Conservation (phyloP, 2,329 filamentous ascomycete species). For the Xylariaceae sp. region DNA sequence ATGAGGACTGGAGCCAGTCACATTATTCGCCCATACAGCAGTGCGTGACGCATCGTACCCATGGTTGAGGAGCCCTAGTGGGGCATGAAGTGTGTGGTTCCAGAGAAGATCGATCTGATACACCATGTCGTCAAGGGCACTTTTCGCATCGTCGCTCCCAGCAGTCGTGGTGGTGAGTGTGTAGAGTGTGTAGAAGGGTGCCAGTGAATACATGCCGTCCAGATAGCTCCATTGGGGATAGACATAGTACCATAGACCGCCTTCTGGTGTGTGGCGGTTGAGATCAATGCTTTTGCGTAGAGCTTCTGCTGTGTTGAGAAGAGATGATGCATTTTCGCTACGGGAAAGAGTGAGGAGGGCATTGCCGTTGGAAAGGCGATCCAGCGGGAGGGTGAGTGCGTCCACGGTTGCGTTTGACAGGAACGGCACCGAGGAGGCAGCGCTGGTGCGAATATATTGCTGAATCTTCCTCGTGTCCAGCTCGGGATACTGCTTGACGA, state of each 20-base stretch:
- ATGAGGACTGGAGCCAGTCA: slow-evolving; percentile 36
- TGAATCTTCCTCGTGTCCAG: slow-evolving; percentile 8
- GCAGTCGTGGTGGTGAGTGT: slow-evolving; percentile 22
- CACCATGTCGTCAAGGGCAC: slow-evolving; percentile 26
- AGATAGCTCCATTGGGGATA: slow-evolving; percentile 54
- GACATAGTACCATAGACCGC: slow-evolving; percentile 38
- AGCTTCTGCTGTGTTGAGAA: slow-evolving; percentile 19
- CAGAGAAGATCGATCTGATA: slow-evolving; percentile 31
- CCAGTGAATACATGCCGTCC: slow-evolving; percentile 51
- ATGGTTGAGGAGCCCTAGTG: slow-evolving; percentile 32
- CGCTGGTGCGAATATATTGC: slow-evolving; percentile 27
- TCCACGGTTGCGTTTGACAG: slow-evolving; percentile 26
- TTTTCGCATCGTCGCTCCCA: slow-evolving; percentile 1
- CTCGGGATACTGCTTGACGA: slow-evolving; percentile 24
- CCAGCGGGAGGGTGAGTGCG: slow-evolving; percentile 30
- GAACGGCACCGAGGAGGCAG: slow-evolving; percentile 26
- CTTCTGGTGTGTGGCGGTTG: slow-evolving; percentile 33
- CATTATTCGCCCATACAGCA: slow-evolving; percentile 35
- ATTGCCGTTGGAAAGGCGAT: slow-evolving; percentile 33
- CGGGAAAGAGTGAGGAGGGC: slow-evolving; percentile 23
- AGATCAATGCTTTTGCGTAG: slow-evolving; percentile 30
- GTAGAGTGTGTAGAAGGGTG: slow-evolving; percentile 38
- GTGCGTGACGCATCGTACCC: slow-evolving; percentile 35
- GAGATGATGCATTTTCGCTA: slow-evolving; percentile 2
- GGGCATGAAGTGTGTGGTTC: slow-evolving; percentile 21